Evolutionary conservation across 148 eudicot species (phyloP).

Genomic region (Dysphania ambrosioides): DNA sequence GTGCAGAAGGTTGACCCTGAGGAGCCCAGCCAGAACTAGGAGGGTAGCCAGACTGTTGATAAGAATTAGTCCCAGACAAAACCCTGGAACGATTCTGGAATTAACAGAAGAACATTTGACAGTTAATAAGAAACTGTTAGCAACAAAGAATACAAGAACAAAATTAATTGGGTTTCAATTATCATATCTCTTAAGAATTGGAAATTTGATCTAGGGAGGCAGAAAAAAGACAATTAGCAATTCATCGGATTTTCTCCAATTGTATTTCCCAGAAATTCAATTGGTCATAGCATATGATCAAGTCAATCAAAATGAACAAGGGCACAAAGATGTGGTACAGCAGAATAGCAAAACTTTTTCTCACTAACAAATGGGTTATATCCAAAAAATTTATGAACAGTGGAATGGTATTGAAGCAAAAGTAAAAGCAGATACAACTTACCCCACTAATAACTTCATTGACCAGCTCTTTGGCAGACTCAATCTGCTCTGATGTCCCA

Average conservation of each 20-base stretch:
- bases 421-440: slow-evolving; percentile 10
- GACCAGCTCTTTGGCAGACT: slow-evolving; percentile 43
- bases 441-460: slow-evolving; percentile 46
- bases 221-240: background rate
- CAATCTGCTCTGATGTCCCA: slow-evolving; percentile 44
- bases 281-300: background rate
- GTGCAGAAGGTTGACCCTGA: slow-evolving; percentile 38
- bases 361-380: background rate
- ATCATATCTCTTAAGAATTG: no score
- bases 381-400: background rate
- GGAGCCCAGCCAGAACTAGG: slow-evolving; percentile 30
- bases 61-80: slow-evolving; percentile 29
- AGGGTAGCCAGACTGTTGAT: slow-evolving; percentile 32
- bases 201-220: background rate
- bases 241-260: background rate
- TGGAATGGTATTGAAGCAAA: background rate
- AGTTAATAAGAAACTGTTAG: background rate
- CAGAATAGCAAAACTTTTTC: background rate
- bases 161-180: no score
- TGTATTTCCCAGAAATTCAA: background rate
- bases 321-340: background rate
- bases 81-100: slow-evolving; percentile 38
- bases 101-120: background rate
- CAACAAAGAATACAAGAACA: background rate
- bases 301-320: background rate